These are phyloP conservation scores for Gracilaria caudata DNA, from an alignment of 23 red algal genomes.

Conservation along the genomic window DNA sequence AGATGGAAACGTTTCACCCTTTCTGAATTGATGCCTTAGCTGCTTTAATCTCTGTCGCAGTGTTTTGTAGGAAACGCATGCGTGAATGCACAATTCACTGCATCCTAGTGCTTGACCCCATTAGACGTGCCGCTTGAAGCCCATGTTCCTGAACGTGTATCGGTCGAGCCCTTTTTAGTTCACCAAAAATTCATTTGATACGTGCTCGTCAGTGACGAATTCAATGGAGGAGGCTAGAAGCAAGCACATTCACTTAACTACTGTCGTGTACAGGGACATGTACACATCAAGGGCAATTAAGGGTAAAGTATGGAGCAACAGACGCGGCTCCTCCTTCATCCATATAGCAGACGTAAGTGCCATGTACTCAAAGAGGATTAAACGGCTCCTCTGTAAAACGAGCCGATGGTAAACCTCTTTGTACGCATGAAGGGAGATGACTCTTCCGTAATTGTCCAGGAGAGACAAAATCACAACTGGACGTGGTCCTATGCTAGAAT, in stretches of 20 bases:
- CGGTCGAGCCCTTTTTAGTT: too few relatives aligned
- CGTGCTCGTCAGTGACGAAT: background rate
- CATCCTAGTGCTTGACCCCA: background rate
- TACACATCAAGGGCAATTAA: background rate
- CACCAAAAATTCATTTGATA: too few relatives aligned
- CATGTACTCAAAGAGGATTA: background rate
- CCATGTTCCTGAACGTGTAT: background rate
- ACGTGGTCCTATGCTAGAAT: background rate
- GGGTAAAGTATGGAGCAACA: background rate
- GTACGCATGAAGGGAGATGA: background rate
- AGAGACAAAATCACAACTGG: background rate
- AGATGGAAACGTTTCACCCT: too few relatives aligned
- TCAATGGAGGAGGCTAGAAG: background rate
- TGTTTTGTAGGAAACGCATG: background rate
- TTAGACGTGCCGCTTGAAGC: background rate
- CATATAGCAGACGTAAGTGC: background rate
- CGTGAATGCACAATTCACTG: background rate
- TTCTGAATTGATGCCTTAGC: background rate
- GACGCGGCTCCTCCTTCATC: constrained; percentile 13
- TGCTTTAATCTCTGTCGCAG: background rate
- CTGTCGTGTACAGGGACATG: background rate
- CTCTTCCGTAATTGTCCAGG: background rate
- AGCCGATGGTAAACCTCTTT: background rate
- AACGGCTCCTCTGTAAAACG: background rate
- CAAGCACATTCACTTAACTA: background rate